Evolutionary conservation across 192 early-diverging fungal genomes (phyloP).

Genomic region (Diversispora eburnea): DNA sequence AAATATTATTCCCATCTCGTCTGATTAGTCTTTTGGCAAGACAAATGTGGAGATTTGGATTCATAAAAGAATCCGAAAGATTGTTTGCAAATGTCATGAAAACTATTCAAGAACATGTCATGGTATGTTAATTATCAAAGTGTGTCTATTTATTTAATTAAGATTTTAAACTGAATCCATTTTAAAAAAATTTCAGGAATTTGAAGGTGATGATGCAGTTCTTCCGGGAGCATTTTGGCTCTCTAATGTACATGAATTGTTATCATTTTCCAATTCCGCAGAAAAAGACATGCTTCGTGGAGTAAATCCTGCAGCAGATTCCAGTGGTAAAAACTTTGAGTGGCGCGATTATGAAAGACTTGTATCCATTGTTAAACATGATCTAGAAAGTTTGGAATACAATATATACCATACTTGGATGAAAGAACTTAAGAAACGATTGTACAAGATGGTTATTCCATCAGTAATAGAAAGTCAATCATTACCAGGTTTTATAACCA

Average conservation of each 20-base stretch:
- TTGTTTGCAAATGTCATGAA: conserved; percentile 87
- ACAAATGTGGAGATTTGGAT: conserved; percentile 84
- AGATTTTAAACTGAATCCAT: not conserved
- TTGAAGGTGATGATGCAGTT: conserved; percentile 76
- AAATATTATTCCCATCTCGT: conserved; percentile 95
- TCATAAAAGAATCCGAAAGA: conserved; percentile 76
- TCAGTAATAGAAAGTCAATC: conserved; percentile 96
- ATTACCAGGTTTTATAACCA: conserved; percentile 89
- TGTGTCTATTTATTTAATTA: not conserved
- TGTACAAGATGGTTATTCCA: conserved; percentile 92
- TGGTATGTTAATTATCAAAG: conserved; percentile 33
- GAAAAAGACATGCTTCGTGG: conserved; percentile 66
- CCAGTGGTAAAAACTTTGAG: conserved; percentile 53
- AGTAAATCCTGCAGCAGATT: conserved; percentile 64
- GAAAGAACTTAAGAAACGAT: conserved; percentile 93
- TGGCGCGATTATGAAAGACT: conserved; percentile 73
- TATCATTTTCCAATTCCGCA: conserved; percentile 78
- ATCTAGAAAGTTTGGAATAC: conserved; percentile 85
- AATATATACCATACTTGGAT: conserved; percentile 99
- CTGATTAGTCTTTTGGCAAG: conserved; percentile 80
- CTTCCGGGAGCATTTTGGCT: conserved; percentile 92
- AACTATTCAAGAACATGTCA: conserved; percentile 70
- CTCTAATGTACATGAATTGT: conserved; percentile 92
- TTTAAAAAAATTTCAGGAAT: conserved; percentile 43
- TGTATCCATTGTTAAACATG: conserved; percentile 82